These are phyloP conservation scores for Aspergillus niger DNA, from an alignment of 2,329 filamentous ascomycete species.

Conservation along the genomic window DNA sequence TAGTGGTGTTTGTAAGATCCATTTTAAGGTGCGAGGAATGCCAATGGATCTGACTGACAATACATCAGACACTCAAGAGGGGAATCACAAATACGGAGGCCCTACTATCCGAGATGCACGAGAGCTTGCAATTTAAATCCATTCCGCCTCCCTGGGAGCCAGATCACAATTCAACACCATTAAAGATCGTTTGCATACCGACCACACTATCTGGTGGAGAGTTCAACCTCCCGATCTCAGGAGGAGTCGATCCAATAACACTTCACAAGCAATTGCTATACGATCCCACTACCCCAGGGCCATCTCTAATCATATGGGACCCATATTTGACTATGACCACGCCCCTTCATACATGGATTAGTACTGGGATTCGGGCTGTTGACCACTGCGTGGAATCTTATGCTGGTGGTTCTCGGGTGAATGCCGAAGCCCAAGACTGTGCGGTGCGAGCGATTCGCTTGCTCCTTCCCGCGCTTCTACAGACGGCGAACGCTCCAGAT, in stretches of 20 bases:
- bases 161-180: background rate
- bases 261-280: background rate
- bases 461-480: background rate
- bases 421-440: background rate
- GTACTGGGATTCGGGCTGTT: background rate
- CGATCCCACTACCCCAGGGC: background rate
- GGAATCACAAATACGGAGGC: background rate
- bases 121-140: background rate
- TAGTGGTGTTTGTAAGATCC: background rate
- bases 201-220: background rate
- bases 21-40: background rate
- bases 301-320: background rate
- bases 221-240: background rate
- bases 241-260: background rate
- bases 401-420: background rate
- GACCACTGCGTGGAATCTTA: constrained; percentile 5
- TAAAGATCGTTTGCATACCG: background rate
- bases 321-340: background rate
- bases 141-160: background rate
- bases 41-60: background rate
- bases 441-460: background rate
- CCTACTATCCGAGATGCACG: background rate
- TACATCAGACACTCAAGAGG: background rate
- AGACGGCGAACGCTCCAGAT: background rate
- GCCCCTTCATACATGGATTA: background rate